These are phyloP conservation scores for Gossypium thurberi DNA, from an alignment of 345 rosid genomes.

Conservation along the genomic window DNA sequence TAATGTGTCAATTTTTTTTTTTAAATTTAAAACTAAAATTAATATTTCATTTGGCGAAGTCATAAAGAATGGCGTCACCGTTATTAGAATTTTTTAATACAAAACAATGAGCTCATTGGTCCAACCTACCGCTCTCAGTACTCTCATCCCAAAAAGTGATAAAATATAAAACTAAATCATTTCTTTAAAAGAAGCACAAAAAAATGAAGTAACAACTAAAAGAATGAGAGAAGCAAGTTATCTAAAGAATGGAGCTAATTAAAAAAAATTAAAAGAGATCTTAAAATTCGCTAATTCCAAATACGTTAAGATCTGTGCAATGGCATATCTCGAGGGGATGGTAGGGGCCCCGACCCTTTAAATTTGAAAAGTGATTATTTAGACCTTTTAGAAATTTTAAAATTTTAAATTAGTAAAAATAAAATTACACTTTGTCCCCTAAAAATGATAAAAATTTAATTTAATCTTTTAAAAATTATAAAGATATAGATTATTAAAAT, in stretches of 20 bases:
- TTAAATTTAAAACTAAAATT: no score
- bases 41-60: no score
- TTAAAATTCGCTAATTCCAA: not conserved
- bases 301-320: not conserved
- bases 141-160: not conserved
- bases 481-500: no score
- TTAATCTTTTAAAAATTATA: no score
- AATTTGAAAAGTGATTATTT: no score
- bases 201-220: not conserved
- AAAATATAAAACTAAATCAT: not conserved
- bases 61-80: fast-evolving
- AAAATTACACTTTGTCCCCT: fast-evolving
- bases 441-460: no score
- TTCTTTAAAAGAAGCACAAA: not conserved
- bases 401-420: no score
- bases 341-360: fast-evolving
- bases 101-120: not conserved
- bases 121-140: not conserved
- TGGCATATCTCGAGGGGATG: fast-evolving
- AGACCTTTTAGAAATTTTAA: no score
- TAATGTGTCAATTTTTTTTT: no score
- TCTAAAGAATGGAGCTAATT: not conserved
- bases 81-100: not conserved
- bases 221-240: not conserved
- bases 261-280: not conserved